A percentile compares a stretch with the other conserved stretches of the same genome.
Conservation (phyloP, 345 rosid species). For the Syzygium aqueum region DNA sequence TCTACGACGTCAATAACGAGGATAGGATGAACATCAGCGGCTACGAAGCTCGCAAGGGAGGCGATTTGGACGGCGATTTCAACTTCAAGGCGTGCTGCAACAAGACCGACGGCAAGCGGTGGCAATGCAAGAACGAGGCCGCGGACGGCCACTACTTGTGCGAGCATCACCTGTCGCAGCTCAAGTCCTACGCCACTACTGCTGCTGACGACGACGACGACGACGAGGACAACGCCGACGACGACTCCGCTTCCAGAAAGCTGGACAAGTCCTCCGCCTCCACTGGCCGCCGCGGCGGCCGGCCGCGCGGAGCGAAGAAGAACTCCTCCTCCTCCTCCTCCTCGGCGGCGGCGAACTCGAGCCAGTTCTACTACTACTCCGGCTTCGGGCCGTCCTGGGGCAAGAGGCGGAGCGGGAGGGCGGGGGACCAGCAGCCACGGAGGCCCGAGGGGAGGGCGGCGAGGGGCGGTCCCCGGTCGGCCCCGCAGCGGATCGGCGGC, state of each 20-base stretch:
- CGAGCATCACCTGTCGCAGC: slow-evolving; percentile 11
- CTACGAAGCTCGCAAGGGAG: slow-evolving; percentile 15
- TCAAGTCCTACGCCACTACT: slow-evolving; percentile 15
- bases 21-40: slow-evolving; percentile 38
- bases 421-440: background rate
- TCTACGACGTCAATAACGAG: background rate
- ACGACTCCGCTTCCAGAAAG: background rate
- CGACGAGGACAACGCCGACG: background rate
- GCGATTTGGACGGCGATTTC: background rate
- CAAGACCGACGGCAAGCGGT: slow-evolving; percentile 21
- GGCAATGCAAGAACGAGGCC: slow-evolving; percentile 15
- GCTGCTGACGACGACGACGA: background rate
- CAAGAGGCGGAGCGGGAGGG: slow-evolving; percentile 38
- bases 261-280: slow-evolving; percentile 2
- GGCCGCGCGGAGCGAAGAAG: slow-evolving; percentile 31
- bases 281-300: slow-evolving; percentile 20
- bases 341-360: slow-evolving; percentile 31
- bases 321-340: slow-evolving; percentile 8
- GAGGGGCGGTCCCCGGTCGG: background rate
- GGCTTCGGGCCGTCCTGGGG: slow-evolving; percentile 93
- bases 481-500: background rate
- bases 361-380: slow-evolving; percentile 86
- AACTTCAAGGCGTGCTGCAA: slow-evolving; percentile 17
- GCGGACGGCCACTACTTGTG: slow-evolving; percentile 13
- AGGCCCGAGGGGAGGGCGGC: slow-evolving; percentile 41